Percentiles rank a stretch among this genome's conserved stretches.
phyloP scores from a whole-genome alignment of 2,329 filamentous ascomycete genomes.

The Exophiala spinifera region DNA sequence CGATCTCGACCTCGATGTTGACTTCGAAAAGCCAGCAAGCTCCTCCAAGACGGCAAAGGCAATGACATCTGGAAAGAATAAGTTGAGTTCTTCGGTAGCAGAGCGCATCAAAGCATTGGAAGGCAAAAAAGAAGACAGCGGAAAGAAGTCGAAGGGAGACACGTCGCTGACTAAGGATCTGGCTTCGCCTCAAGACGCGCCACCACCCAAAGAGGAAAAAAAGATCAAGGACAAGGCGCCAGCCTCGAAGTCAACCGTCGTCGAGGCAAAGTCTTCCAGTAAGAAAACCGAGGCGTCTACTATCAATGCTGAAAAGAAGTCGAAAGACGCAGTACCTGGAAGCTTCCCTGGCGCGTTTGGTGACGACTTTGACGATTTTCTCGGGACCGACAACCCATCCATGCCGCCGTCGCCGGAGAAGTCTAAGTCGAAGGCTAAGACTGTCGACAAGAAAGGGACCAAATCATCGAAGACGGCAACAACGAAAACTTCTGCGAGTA shows the following conservation, averaged over 20 bases:
- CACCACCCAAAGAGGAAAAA: slow-evolving; percentile 40
- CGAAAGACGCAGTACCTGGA: slow-evolving; percentile 51
- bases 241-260: slow-evolving; percentile 36
- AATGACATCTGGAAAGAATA: slow-evolving; percentile 40
- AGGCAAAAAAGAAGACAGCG: slow-evolving; percentile 39
- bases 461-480: slow-evolving; percentile 33
- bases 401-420: slow-evolving; percentile 20
- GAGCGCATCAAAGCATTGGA: slow-evolving; percentile 54
- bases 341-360: slow-evolving; percentile 56
- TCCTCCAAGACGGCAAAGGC: slow-evolving; percentile 43
- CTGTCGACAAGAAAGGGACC: slow-evolving; percentile 23
- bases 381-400: slow-evolving; percentile 30
- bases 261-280: slow-evolving; percentile 26
- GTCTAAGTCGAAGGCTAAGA: slow-evolving; percentile 21
- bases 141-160: slow-evolving; percentile 37
- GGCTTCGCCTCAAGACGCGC: slow-evolving; percentile 40
- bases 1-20: slow-evolving; percentile 38
- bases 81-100: slow-evolving; percentile 46
- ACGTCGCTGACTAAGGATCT: slow-evolving; percentile 38
- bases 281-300: slow-evolving; percentile 25
- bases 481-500: slow-evolving; percentile 28
- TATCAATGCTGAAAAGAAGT: slow-evolving; percentile 37
- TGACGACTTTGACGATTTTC: slow-evolving; percentile 40
- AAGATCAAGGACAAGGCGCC: slow-evolving; percentile 38
- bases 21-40: slow-evolving; percentile 38